Base-by-base conservation (phyloP, 495 filamentous ascomycete species). In the Neurospora terricola region DNA sequence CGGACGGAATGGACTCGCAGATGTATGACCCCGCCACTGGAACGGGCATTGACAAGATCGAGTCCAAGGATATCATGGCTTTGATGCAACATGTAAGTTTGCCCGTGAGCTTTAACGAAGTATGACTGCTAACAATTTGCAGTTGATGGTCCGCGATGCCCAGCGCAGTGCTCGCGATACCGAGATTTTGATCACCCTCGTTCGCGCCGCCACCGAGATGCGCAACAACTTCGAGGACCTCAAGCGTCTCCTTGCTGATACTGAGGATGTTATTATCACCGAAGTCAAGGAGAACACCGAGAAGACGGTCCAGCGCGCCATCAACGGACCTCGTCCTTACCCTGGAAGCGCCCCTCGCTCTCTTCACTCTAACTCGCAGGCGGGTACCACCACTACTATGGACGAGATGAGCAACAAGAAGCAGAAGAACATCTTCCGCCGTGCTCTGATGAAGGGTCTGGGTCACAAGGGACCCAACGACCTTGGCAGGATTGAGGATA, bases 151-250 rank as follows among this genome's bases (percentile, higher is more conserved):
- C 74, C 91, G 96, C 14, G 96, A 99, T 85, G 95, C 94, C 54
- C 95, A 98, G 83, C 93, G 96, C 40, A 98, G 96, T 82, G 96
- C 96, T 68, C 88, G 95, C 45, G 96, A 99, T 77, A 99, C 96
- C 1, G 96, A 98, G 82, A 97, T 99, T 71, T 82, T 99, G 38
- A 92, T 98, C 69, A 97, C 96, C 4, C 87, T 99, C 45, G 96
- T 98, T 69, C 90, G 94, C 70, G 94, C 93, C 74, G 94, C 96
- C 18, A 93, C 96, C 12, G 96, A 99, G 78, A 97, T 98, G 94
- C 93, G 96, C 72, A 97, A 92, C 74, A 95, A 92, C 14, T 97
- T 98, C 78, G 94, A 98, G 77, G 94, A 97, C 75, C 92, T 99
- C 90, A 98, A 96, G 87, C 91, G 89, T 76, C 91, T 95, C 80